Conservation (phyloP, 2,329 filamentous ascomycete species). For the Leptographium galeiforme region DNA sequence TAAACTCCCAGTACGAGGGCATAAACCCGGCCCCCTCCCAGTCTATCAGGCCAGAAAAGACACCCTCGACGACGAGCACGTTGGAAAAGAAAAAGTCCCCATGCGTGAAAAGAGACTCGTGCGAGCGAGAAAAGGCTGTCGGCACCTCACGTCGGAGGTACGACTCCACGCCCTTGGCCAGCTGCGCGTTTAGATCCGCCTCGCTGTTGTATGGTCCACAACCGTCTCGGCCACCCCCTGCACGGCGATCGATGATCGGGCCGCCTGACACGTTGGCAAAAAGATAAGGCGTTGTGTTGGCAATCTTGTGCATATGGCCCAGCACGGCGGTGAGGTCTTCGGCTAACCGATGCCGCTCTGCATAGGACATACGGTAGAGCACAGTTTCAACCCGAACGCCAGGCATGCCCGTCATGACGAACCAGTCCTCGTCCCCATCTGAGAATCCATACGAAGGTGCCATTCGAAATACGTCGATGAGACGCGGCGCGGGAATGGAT, state of each 20-base stretch:
- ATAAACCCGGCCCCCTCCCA: not conserved
- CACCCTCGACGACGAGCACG: not conserved
- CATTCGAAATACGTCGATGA: not conserved
- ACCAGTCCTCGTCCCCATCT: not conserved
- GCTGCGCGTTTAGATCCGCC: not conserved
- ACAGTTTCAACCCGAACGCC: not conserved
- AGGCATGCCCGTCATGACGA: not conserved
- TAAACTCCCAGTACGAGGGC: not conserved
- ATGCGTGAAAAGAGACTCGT: not conserved
- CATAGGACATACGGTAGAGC: constrained; percentile 1
- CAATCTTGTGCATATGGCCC: not conserved
- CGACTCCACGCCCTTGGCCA: not conserved
- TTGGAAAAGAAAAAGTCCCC: not conserved
- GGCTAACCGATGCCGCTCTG: not conserved
- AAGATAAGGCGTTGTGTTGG: not conserved
- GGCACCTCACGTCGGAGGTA: not conserved
- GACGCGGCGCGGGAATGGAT: not conserved
- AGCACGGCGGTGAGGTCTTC: not conserved
- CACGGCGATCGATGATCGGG: not conserved
- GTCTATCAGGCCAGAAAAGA: not conserved
- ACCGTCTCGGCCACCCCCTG: not conserved
- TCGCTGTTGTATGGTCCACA: not conserved
- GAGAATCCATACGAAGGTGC: not conserved
- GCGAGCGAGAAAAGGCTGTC: not conserved
- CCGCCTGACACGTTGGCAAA: not conserved